Conservation (phyloP, 345 rosid species). For the Hibiscus syriacus region DNA sequence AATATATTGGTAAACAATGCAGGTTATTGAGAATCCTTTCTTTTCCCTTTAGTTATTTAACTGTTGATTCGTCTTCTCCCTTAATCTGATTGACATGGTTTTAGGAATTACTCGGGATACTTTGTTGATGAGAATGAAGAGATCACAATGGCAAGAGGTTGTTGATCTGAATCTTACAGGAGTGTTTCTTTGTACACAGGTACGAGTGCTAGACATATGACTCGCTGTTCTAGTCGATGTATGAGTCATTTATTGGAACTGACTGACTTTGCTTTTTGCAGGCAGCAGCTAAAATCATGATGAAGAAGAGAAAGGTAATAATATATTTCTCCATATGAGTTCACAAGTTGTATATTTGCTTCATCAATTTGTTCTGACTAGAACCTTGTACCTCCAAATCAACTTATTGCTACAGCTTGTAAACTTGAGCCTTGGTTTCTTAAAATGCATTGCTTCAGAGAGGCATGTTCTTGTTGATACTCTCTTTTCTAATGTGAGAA, state of each 20-base stretch:
- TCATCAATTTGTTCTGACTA: background rate
- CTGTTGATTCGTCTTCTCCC: constrained; percentile 11
- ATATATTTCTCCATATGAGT: background rate
- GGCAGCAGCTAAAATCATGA: constrained; percentile 96
- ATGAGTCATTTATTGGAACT: constrained; percentile 13
- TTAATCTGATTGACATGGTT: constrained; percentile 24
- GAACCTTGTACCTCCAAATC: background rate
- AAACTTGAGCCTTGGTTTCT: background rate
- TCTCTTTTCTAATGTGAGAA: background rate
- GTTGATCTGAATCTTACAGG: constrained; percentile 92
- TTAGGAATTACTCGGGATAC: constrained; percentile 87
- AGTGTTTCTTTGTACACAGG: constrained; percentile 95
- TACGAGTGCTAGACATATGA: constrained; percentile 18
- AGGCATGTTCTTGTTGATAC: background rate
- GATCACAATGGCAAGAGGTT: constrained; percentile 89
- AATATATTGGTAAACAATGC: constrained; percentile 94
- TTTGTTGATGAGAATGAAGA: constrained; percentile 89
- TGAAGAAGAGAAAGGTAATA: constrained; percentile 82
- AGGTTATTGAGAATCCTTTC: constrained; percentile 35
- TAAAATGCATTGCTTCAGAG: background rate
- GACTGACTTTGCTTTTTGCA: constrained; percentile 35
- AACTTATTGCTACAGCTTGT: no score
- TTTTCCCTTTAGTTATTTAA: background rate
- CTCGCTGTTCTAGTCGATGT: constrained; percentile 11
- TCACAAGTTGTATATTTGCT: background rate